Evolutionary conservation across 495 filamentous ascomycete species (phyloP).

Genomic region (Cladorrhinum samala): DNA sequence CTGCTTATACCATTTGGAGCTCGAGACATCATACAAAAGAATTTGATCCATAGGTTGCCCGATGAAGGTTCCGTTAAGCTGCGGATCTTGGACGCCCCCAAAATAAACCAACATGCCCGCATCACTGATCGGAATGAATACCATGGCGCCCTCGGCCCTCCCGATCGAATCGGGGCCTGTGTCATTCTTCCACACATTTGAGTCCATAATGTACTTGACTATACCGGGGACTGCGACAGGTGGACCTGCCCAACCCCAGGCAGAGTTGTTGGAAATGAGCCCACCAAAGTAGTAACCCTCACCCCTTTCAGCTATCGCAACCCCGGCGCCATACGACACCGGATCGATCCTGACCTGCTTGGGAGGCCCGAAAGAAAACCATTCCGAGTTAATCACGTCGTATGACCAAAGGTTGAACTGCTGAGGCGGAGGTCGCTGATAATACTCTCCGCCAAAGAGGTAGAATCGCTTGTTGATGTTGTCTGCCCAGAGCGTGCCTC

Average conservation of each 20-base stretch:
- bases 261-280: constrained; percentile 40
- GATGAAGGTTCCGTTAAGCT: constrained; percentile 22
- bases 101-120: constrained; percentile 48
- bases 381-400: constrained; percentile 40
- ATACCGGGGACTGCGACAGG: constrained; percentile 33
- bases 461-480: constrained; percentile 48
- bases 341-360: constrained; percentile 10
- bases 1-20: constrained; percentile 50
- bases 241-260: constrained; percentile 37
- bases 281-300: constrained; percentile 38
- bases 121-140: constrained; percentile 48
- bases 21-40: constrained; percentile 47
- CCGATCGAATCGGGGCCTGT: constrained; percentile 39
- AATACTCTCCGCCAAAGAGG: constrained; percentile 46
- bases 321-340: constrained; percentile 21
- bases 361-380: constrained; percentile 31
- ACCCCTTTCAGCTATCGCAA: constrained; percentile 18
- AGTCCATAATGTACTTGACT: constrained; percentile 42
- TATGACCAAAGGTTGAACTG: constrained; percentile 37
- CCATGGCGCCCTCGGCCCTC: constrained; percentile 41
- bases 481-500: constrained; percentile 48
- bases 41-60: constrained; percentile 36
- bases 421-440: constrained; percentile 26
- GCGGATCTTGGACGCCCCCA: constrained; percentile 38
- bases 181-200: constrained; percentile 34